Conservation (phyloP, 2,329 filamentous ascomycete species). For the Fusarium fujikuroi region DNA sequence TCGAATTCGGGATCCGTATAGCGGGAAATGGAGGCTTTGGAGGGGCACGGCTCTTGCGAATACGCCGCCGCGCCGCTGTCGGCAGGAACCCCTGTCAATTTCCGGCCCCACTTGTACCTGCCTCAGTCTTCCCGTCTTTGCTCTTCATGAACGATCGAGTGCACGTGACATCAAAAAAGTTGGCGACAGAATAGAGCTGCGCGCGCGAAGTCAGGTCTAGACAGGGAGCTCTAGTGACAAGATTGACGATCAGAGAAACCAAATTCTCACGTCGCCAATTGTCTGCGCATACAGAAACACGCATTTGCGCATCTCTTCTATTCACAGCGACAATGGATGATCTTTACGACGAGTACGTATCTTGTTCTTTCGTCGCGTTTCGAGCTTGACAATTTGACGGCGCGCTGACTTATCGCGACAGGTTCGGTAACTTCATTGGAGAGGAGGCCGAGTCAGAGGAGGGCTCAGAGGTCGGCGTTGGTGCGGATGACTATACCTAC, state of each 20-base stretch:
- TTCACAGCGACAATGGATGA: slow-evolving; percentile 77
- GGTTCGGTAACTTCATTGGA: slow-evolving; percentile 98
- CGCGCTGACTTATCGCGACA: slow-evolving; percentile 51
- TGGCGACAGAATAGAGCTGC: slow-evolving; percentile 36
- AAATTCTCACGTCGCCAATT: slow-evolving; percentile 30
- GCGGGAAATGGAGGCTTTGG: slow-evolving; percentile 30
- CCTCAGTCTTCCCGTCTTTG: neutral
- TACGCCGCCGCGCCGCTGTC: slow-evolving; percentile 44
- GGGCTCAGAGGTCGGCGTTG: slow-evolving; percentile 81
- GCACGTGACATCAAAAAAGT: slow-evolving; percentile 48
- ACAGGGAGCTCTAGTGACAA: slow-evolving; percentile 29
- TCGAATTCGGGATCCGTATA: slow-evolving; percentile 31
- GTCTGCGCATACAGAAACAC: slow-evolving; percentile 25
- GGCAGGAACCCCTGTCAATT: slow-evolving; percentile 32
- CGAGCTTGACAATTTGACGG: slow-evolving; percentile 20
- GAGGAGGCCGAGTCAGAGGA: slow-evolving; percentile 87
- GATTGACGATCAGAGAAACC: slow-evolving; percentile 38
- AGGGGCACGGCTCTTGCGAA: slow-evolving; percentile 43
- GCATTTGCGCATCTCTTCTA: slow-evolving; percentile 21
- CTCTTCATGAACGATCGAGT: slow-evolving; percentile 12
- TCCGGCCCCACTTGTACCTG: slow-evolving; percentile 40
- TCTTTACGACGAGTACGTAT: slow-evolving; percentile 87
- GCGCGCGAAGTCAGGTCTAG: slow-evolving; percentile 39
- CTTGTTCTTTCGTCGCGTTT: neutral
- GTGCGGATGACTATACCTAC: slow-evolving; percentile 82